Evolutionary conservation across 805 yeast species (phyloP).

Genomic region (Candida arabinofermentans): DNA sequence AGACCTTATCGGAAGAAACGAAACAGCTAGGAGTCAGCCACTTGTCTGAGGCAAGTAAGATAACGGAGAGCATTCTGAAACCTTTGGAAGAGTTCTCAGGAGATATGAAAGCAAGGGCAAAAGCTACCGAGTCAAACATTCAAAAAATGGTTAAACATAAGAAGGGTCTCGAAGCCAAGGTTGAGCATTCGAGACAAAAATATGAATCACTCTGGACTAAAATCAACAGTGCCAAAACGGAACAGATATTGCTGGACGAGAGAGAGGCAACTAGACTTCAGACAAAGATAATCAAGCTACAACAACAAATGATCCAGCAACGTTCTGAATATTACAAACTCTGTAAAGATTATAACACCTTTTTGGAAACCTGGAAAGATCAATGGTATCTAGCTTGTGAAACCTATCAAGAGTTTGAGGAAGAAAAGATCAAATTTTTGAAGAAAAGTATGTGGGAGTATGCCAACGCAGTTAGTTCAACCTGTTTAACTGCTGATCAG

Average conservation of each 20-base stretch:
- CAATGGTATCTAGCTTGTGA: slow-evolving; percentile 70
- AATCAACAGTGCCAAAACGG: slow-evolving; percentile 55
- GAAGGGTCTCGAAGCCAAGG: slow-evolving; percentile 32
- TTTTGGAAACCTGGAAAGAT: slow-evolving; percentile 59
- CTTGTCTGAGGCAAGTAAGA: slow-evolving; percentile 44
- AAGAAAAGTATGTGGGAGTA: slow-evolving; percentile 75
- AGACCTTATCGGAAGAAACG: slow-evolving; percentile 55
- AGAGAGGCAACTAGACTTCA: slow-evolving; percentile 63
- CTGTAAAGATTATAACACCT: slow-evolving; percentile 48
- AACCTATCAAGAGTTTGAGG: slow-evolving; percentile 63
- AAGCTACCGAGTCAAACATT: slow-evolving; percentile 55
- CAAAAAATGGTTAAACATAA: slow-evolving; percentile 50
- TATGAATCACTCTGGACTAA: slow-evolving; percentile 58
- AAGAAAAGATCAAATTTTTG: slow-evolving; percentile 64
- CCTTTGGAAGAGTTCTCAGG: slow-evolving; percentile 52
- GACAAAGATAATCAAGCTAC: slow-evolving; percentile 48
- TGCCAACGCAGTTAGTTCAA: slow-evolving; percentile 67
- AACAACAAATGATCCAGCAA: slow-evolving; percentile 35
- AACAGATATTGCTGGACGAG: slow-evolving; percentile 67
- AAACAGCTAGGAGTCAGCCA: slow-evolving; percentile 56
- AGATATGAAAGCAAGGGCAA: slow-evolving; percentile 48
- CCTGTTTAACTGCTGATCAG: slow-evolving; percentile 76
- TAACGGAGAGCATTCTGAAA: slow-evolving; percentile 45
- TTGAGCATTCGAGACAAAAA: slow-evolving; percentile 38
- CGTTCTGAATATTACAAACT: slow-evolving; percentile 57